Conservation (phyloP, 805 yeast species). For the Torulaspora indica region DNA sequence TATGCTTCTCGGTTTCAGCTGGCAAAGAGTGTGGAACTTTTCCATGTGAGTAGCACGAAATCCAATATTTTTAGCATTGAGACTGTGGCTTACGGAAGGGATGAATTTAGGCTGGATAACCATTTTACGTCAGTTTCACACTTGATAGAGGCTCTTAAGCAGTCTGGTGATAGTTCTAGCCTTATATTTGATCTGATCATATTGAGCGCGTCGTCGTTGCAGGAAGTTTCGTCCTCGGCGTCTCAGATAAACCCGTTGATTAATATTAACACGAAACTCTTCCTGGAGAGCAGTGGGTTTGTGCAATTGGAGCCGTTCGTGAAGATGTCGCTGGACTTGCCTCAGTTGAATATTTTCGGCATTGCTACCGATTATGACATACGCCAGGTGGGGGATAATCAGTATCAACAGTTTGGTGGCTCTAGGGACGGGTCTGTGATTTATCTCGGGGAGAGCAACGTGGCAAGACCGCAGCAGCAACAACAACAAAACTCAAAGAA, state of each 20-base stretch:
- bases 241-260: slow-evolving; percentile 38
- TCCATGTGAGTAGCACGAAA: slow-evolving; percentile 30
- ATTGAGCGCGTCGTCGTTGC: slow-evolving; percentile 46
- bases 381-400: slow-evolving; percentile 37
- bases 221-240: slow-evolving; percentile 45
- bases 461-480: slow-evolving; percentile 11
- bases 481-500: slow-evolving; percentile 11
- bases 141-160: slow-evolving; percentile 13
- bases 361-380: slow-evolving; percentile 62
- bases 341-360: slow-evolving; percentile 44
- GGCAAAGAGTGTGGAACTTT: slow-evolving; percentile 36
- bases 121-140: slow-evolving; percentile 28
- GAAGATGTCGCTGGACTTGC: slow-evolving; percentile 40
- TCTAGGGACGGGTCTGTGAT: slow-evolving; percentile 42
- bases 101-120: slow-evolving; percentile 23
- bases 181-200: slow-evolving; percentile 43
- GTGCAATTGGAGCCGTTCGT: slow-evolving; percentile 70
- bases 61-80: slow-evolving; percentile 25
- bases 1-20: slow-evolving; percentile 34
- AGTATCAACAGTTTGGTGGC: slow-evolving; percentile 35
- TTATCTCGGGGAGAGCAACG: slow-evolving; percentile 40
- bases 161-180: slow-evolving; percentile 6
- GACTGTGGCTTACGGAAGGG: slow-evolving; percentile 29
- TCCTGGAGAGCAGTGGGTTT: slow-evolving; percentile 67
- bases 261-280: slow-evolving; percentile 45